Evolutionary conservation across 2,329 filamentous ascomycete species (phyloP), one percentile per base, ranked within the genome.

Genomic region (Apiospora hydei): DNA sequence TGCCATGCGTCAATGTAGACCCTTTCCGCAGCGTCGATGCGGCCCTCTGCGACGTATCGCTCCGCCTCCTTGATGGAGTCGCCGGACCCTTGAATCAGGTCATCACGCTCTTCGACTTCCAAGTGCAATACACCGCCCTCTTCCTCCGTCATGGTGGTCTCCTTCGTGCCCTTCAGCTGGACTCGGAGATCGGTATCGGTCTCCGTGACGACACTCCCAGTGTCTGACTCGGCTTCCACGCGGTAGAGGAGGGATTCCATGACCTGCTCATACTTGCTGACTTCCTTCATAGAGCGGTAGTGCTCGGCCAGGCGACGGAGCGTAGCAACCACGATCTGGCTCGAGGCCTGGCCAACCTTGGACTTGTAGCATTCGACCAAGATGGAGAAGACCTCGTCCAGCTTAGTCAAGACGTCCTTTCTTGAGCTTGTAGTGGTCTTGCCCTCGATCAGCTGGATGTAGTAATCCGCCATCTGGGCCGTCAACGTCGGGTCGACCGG

Each of bases 1-100:
- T 85, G 83, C 87, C 87, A 88, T 5, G 86, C 81, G 72, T 87
- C 84, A 21, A 88, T 82, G 67, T 87, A 88, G 3, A 80, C 80
- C 51, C 81, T 80, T 75, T 88, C 86, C 0, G 85, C 85, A n/a
- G 75, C 81, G 72, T 76, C 79, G 72, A 72, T 69, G 21, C 44
- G 34, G 41, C 57, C 49, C 11, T 47, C 66, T 13, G 43, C 16
- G 16, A 24, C 16, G 43, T 16, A 47, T 30, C 14, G 47, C 66
- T 68, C n/a, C 1, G 66, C 66, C 14, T 18, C 44, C 43, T 30
- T 11, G 21, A 47, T 34, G 43, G 18, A 41, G 21, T 24, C 24
- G 18, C 30, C 43, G 21, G 21, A 21, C 2, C 14, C 14, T 34
- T 67, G 47, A 24, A 74, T 70, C 13, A 70, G 24, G 8, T 70